phyloP scores from a whole-genome alignment of 1,139 yeast genomes.

The Protomyces gravidus region DNA sequence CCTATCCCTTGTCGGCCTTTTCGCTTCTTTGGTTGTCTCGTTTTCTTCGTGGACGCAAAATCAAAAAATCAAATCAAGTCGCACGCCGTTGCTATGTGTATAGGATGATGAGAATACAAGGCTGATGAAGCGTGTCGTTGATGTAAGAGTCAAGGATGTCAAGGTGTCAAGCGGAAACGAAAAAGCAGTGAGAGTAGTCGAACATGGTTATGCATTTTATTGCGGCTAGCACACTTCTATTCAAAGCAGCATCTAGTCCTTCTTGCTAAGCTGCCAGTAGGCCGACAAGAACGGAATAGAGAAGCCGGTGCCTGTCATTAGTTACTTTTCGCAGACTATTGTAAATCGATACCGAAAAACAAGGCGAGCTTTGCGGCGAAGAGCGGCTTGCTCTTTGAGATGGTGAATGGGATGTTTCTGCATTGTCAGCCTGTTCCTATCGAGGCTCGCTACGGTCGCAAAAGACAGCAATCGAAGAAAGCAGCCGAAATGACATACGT shows the following conservation, averaged over 20 bases:
- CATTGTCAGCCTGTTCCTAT: background rate
- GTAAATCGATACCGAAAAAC: conserved; percentile 7
- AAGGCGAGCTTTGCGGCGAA: conserved; percentile 24
- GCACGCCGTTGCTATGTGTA: background rate
- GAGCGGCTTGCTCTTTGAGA: conserved; percentile 22
- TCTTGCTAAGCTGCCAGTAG: conserved; percentile 26
- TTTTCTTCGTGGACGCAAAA: background rate
- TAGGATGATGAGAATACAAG: background rate
- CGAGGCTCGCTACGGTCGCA: background rate
- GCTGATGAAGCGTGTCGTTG: too few species aligned
- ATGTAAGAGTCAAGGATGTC: background rate
- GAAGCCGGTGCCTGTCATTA: conserved; percentile 16
- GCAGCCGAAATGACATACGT: conserved; percentile 9
- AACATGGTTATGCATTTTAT: background rate
- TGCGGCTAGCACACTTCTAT: background rate
- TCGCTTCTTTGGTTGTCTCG: background rate
- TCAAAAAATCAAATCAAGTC: background rate
- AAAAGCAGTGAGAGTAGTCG: background rate
- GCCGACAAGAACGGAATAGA: conserved; percentile 26
- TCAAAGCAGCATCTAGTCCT: conserved; percentile 1
- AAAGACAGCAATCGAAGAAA: background rate
- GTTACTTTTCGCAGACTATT: background rate
- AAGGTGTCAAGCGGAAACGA: background rate
- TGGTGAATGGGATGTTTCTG: conserved; percentile 26
- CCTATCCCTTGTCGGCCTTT: background rate